phyloP scores from a whole-genome alignment of 352 stramenopile species.

The Halophytophthora batemanensis region DNA sequence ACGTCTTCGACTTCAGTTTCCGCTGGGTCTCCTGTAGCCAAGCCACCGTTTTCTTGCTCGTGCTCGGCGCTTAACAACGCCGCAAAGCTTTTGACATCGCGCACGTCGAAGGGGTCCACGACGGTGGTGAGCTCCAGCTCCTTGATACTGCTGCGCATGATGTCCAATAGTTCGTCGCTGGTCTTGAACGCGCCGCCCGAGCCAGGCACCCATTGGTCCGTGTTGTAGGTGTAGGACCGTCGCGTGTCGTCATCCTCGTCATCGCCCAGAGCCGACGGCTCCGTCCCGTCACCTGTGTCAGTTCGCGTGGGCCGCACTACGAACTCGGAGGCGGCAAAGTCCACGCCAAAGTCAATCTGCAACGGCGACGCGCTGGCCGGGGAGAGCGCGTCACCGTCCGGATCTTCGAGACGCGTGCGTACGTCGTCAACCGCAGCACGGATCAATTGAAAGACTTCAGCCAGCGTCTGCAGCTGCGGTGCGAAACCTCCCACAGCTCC shows the following conservation, averaged over 20 bases:
- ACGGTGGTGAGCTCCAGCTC: slow-evolving; percentile 53
- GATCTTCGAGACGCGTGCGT: slow-evolving; percentile 27
- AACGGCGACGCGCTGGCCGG: slow-evolving; percentile 36
- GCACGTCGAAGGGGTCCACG: slow-evolving; percentile 59
- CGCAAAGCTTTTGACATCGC: slow-evolving; percentile 51
- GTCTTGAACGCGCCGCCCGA: slow-evolving; percentile 43
- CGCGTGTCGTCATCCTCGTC: slow-evolving; percentile 8
- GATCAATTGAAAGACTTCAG: slow-evolving; percentile 59
- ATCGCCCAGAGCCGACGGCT: slow-evolving; percentile 4
- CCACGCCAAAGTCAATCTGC: slow-evolving; percentile 51
- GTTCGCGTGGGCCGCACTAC: slow-evolving; percentile 13
- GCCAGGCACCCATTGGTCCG: slow-evolving; percentile 54
- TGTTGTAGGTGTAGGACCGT: slow-evolving; percentile 57
- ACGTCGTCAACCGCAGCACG: slow-evolving; percentile 47
- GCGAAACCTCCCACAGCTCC: slow-evolving; percentile 60
- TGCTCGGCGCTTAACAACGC: slow-evolving; percentile 46
- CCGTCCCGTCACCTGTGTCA: background rate
- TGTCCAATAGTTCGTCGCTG: slow-evolving; percentile 63
- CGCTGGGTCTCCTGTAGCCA: slow-evolving; percentile 6
- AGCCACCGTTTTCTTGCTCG: slow-evolving; percentile 16
- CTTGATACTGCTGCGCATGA: slow-evolving; percentile 44
- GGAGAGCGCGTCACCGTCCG: slow-evolving; percentile 19
- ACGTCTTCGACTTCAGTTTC: background rate
- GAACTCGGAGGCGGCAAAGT: slow-evolving; percentile 65
- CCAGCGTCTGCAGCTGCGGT: slow-evolving; percentile 53